phyloP scores from a whole-genome alignment of 371 early-diverging fungal species.

The Catenaria anguillulae region DNA sequence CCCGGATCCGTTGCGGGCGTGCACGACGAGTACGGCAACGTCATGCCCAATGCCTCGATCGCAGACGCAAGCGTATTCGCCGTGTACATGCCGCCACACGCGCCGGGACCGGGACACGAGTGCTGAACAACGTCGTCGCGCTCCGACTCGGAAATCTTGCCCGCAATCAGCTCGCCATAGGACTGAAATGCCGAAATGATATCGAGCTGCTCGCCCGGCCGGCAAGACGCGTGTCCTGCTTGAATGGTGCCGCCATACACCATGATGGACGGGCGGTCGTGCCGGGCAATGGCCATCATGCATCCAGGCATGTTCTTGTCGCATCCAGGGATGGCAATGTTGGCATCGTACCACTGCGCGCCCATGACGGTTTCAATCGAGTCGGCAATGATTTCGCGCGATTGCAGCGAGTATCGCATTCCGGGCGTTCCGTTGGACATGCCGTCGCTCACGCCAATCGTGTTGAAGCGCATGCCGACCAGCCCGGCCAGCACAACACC shows the following conservation, averaged over 20 bases:
- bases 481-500: constrained; percentile 76
- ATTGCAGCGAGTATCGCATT: constrained; percentile 91
- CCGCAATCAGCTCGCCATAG: constrained; percentile 81
- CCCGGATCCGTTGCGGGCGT: constrained; percentile 71
- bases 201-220: constrained; percentile 53
- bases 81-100: constrained; percentile 73
- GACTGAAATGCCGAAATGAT: constrained; percentile 91
- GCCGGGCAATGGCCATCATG: constrained; percentile 85
- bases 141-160: constrained; percentile 69
- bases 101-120: constrained; percentile 67
- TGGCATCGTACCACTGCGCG: constrained; percentile 92
- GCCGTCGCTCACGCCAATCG: constrained; percentile 92
- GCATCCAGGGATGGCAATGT: constrained; percentile 67
- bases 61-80: constrained; percentile 95
- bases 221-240: constrained; percentile 50
- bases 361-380: constrained; percentile 95
- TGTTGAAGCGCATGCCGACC: constrained; percentile 89
- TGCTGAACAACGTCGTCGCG: constrained; percentile 69
- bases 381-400: constrained; percentile 94
- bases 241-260: constrained; percentile 85
- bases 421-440: constrained; percentile 92
- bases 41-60: constrained; percentile 92
- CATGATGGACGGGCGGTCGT: constrained; percentile 89
- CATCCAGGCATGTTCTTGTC: constrained; percentile 89
- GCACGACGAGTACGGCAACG: constrained; percentile 83